phyloP scores from a whole-genome alignment of 352 stramenopile genomes.

The Globisporangium megalacanthum region DNA sequence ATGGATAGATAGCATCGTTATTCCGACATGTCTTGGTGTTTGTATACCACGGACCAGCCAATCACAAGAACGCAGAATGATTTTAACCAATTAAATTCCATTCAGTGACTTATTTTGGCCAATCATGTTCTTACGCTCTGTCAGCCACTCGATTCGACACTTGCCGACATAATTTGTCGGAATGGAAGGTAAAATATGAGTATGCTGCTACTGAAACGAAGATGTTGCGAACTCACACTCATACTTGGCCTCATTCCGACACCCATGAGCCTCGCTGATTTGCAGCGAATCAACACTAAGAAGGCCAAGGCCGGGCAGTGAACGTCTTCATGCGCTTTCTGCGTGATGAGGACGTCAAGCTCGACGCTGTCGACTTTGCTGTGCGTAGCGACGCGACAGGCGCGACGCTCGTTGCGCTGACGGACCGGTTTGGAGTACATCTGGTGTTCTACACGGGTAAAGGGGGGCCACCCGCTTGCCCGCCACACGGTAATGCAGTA shows the following conservation, averaged over 20 bases:
- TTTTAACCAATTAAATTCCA: too few species aligned
- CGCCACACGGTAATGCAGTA: neutral
- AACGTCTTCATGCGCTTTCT: constrained; percentile 15
- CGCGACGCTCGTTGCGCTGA: neutral
- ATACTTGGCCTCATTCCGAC: constrained; percentile 13
- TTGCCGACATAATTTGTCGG: neutral
- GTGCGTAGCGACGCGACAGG: constrained; percentile 7
- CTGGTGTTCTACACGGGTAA: neutral
- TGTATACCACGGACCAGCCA: too few species aligned
- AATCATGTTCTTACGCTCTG: too few species aligned
- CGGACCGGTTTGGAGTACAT: too few species aligned
- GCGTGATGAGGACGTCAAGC: neutral
- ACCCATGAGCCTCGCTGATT: constrained; percentile 10
- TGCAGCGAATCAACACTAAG: constrained; percentile 3
- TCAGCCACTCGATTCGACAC: neutral
- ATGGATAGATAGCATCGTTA: too few species aligned
- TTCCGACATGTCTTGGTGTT: too few species aligned
- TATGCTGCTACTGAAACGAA: neutral
- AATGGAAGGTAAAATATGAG: neutral
- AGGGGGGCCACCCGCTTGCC: neutral
- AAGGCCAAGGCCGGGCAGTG: constrained; percentile 9
- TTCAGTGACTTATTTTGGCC: too few species aligned
- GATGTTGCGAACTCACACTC: neutral
- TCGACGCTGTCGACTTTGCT: neutral
- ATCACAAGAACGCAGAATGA: too few species aligned